Percentiles rank a stretch among this genome's conserved stretches.
phyloP scores from a whole-genome alignment of 2,329 filamentous ascomycete species.

The Plectosphaerella plurivora region DNA sequence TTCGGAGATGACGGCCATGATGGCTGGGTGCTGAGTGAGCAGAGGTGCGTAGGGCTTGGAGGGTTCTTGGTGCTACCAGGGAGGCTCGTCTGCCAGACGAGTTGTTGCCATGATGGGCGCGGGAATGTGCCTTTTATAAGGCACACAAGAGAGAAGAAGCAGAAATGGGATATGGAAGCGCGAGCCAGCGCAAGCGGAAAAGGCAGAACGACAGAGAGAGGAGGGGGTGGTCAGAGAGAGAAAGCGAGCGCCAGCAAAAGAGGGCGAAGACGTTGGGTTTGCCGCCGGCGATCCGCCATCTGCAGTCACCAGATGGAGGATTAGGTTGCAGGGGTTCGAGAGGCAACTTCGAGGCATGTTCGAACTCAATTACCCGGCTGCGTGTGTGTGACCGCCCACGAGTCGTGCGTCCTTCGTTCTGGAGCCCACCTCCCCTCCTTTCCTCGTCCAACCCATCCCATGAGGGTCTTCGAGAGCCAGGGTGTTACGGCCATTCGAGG shows the following conservation, averaged over 20 bases:
- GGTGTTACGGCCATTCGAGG: too few relatives aligned
- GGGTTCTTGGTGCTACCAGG: not conserved
- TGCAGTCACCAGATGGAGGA: too few relatives aligned
- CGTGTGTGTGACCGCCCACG: not conserved
- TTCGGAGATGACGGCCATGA: not conserved
- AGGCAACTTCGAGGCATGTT: not conserved
- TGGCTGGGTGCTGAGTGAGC: not conserved
- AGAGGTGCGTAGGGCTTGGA: not conserved
- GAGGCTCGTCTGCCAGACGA: too few relatives aligned
- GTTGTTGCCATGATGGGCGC: too few relatives aligned
- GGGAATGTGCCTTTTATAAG: too few relatives aligned
- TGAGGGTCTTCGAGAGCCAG: too few relatives aligned
- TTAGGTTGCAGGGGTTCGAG: not conserved
- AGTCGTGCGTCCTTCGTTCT: not conserved
- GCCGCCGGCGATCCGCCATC: too few relatives aligned
- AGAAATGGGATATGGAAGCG: not conserved
- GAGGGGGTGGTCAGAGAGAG: not conserved
- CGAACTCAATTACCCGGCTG: not conserved
- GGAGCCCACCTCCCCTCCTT: not conserved
- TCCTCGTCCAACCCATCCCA: not conserved
- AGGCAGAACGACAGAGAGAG: not conserved
- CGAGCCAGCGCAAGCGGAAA: not conserved
- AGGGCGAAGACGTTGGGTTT: too few relatives aligned
- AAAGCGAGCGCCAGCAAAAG: not conserved
- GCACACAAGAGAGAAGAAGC: not conserved